Conservation (phyloP, 352 stramenopile genomes). For the Phytophthora podocarpi region DNA sequence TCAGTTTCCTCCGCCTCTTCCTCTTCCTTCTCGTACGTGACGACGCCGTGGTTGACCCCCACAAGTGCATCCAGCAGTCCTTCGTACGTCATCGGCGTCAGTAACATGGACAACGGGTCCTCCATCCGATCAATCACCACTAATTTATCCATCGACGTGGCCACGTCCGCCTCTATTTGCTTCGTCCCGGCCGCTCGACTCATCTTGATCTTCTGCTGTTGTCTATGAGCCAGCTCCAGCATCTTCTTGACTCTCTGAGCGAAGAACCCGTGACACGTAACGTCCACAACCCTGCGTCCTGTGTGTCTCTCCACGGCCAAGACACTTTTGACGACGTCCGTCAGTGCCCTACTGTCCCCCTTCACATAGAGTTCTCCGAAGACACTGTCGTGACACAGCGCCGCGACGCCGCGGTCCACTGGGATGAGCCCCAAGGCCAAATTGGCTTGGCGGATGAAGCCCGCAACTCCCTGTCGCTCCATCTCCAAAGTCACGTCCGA, state of each 20-base stretch:
- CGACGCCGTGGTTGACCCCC: constrained; percentile 73
- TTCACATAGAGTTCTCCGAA: constrained; percentile 81
- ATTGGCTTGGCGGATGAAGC: constrained; percentile 56
- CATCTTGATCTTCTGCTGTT: constrained; percentile 42
- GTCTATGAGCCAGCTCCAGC: constrained; percentile 56
- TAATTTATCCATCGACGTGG: constrained; percentile 50
- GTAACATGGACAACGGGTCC: constrained; percentile 79
- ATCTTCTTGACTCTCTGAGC: constrained; percentile 62
- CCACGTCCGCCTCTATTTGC: constrained; percentile 4
- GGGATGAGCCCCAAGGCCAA: constrained; percentile 65
- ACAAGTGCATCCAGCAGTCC: constrained; percentile 75
- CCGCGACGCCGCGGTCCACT: constrained; percentile 56
- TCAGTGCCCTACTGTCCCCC: constrained; percentile 59
- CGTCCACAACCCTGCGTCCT: constrained; percentile 37
- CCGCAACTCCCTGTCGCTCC: constrained; percentile 70
- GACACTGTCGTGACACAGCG: constrained; percentile 66
- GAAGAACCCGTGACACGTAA: constrained; percentile 61
- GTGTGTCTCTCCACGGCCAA: constrained; percentile 60
- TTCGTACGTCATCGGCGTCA: constrained; percentile 88
- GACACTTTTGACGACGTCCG: constrained; percentile 66
- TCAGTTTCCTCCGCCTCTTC: constrained; percentile 31
- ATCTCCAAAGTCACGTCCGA: constrained; percentile 72
- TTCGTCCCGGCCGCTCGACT: constrained; percentile 7
- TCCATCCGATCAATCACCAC: constrained; percentile 81
- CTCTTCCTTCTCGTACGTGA: constrained; percentile 57